Base-by-base conservation (phyloP, 1,284 basidiomycete genomes). In the Puccinia sorghi region DNA sequence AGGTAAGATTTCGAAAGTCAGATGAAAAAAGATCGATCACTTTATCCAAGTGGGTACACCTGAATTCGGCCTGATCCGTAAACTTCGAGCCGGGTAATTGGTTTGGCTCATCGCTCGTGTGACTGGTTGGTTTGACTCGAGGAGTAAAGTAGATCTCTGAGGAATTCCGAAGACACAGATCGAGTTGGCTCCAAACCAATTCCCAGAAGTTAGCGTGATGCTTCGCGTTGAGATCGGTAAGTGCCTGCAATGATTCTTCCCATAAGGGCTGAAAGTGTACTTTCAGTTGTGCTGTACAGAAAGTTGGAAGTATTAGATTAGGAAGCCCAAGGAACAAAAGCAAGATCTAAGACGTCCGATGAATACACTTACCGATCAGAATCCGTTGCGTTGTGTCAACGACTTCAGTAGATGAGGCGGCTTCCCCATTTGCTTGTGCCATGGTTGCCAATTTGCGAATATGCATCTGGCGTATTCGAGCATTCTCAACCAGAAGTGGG, bases 211-310 rank as follows among this genome's bases (percentile, higher is more conserved):
- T 80, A 81, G 92, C 89, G 0, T 89, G 89, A 80, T 90, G 90
- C 25, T 88, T 85, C 46, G 87, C 86, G 0, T 89, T 85, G 50
- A 94, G 84, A 0, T 86, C 85, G 0, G 89, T 87, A 1, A 97
- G 85, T 0, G 91, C 90, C 8, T 88, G 87, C 20, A 90, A 88
- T 1, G 93, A 89, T n/a, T 94, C 91, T 6, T 89, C 88, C 91
- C 94, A 98, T 13, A 96, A 83, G 0, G 95, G 95, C 46, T 92
- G 88, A 64, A 97, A 86, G 84, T 94, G 94, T 81, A 97, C 91
- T 85, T 97, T 97, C 67, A 97, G 86, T 84, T 97, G 94, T 2
- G 91, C 92, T 82, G 77, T 52, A 73, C 54, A 50, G 76, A 54
- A 81, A 79, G 46, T 4, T 61, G 11, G 11, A 46, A 56, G 61